Conservation (phyloP, 2,329 filamentous ascomycete genomes). For the Alternaria longipes region DNA sequence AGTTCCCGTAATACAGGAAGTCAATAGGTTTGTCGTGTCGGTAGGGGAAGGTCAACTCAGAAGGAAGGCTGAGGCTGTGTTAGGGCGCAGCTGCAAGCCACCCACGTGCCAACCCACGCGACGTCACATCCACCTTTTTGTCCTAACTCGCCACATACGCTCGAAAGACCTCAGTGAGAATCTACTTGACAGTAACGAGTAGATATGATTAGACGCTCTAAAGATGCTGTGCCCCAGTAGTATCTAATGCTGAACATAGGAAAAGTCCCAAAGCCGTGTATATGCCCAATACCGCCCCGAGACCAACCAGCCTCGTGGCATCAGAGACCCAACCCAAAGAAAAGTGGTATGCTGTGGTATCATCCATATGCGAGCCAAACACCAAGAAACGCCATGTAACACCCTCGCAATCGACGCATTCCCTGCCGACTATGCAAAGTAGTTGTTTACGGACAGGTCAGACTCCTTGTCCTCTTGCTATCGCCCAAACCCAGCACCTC, state of each 20-base stretch:
- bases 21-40: not conserved
- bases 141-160: not conserved
- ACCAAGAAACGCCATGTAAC: conserved; percentile 10
- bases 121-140: too few species aligned
- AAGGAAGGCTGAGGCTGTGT: not conserved
- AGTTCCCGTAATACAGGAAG: too few species aligned
- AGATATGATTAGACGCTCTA: conserved; percentile 4
- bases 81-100: not conserved
- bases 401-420: not conserved
- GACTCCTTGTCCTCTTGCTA: conserved; percentile 36
- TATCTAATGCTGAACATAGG: conserved; percentile 16
- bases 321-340: conserved; percentile 2
- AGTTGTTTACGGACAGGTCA: conserved; percentile 42
- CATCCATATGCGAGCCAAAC: conserved; percentile 19
- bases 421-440: not conserved
- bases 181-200: not conserved
- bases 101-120: not conserved
- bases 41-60: too few species aligned
- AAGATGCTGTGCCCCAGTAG: not conserved
- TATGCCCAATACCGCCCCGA: conserved; percentile 1
- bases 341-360: conserved; percentile 23
- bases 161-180: not conserved
- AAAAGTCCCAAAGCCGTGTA: conserved; percentile 3
- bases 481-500: conserved; percentile 28
- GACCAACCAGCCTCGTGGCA: not conserved